phyloP scores from a whole-genome alignment of 2,329 filamentous ascomycete genomes.

The Beauveria sp. region DNA sequence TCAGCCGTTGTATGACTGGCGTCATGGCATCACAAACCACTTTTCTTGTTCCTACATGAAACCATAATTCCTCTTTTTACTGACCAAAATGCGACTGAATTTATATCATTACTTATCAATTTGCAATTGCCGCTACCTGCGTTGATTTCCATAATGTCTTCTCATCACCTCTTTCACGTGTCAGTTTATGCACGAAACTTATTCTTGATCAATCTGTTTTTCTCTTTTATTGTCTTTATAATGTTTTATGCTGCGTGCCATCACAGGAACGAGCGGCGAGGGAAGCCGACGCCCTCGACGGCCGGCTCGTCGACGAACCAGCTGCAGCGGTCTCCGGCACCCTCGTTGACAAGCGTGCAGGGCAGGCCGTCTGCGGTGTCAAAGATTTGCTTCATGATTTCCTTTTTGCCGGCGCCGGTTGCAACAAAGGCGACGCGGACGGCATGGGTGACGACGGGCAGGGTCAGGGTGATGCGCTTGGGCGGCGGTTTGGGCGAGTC shows the following conservation, averaged over 20 bases:
- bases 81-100: background rate
- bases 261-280: constrained; percentile 59
- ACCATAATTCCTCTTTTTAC: background rate
- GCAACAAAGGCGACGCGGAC: constrained; percentile 86
- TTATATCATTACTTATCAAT: background rate
- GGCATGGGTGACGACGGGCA: constrained; percentile 84
- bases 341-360: constrained; percentile 80
- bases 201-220: background rate
- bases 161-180: background rate
- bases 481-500: constrained; percentile 94
- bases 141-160: background rate
- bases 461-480: constrained; percentile 81
- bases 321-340: constrained; percentile 75
- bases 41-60: background rate
- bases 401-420: constrained; percentile 83
- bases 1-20: background rate
- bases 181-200: background rate
- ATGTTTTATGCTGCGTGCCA: background rate
- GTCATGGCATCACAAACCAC: background rate
- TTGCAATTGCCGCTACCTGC: background rate
- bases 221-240: background rate
- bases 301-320: constrained; percentile 92
- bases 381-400: constrained; percentile 87
- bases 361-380: constrained; percentile 71
- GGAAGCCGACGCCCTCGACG: constrained; percentile 77